Percentiles rank a stretch among this genome's conserved stretches.
These are phyloP conservation scores for Mycena galopus DNA, from an alignment of 768 basidiomycete species.

Conservation along the genomic window DNA sequence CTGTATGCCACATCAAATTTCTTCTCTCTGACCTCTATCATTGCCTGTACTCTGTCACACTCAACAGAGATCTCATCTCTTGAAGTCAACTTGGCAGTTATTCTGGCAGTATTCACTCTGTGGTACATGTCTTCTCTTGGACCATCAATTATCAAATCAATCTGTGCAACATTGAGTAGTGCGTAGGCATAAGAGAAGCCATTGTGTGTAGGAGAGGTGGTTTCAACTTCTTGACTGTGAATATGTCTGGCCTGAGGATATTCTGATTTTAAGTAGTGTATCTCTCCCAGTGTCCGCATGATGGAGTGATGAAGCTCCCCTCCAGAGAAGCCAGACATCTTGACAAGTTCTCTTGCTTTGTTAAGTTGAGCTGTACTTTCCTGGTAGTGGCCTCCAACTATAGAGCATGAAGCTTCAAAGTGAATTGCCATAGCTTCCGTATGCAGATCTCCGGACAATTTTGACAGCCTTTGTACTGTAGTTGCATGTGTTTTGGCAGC, in stretches of 20 bases:
- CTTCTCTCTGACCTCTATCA: too few relatives aligned
- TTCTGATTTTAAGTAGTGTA: not conserved
- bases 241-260: not conserved
- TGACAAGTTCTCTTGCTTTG: not conserved
- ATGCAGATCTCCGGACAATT: not conserved
- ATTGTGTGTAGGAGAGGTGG: not conserved
- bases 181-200: not conserved
- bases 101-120: not conserved
- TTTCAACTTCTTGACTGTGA: not conserved
- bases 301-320: not conserved
- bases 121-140: not conserved
- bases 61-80: not conserved
- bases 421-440: not conserved
- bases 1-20: too few relatives aligned
- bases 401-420: not conserved
- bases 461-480: not conserved
- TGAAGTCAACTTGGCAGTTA: too few relatives aligned
- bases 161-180: not conserved
- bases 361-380: not conserved
- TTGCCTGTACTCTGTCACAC: too few relatives aligned
- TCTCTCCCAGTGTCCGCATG: not conserved
- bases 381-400: not conserved
- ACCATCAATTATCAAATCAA: not conserved
- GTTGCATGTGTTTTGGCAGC: not conserved
- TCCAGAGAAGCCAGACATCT: not conserved